Base-by-base conservation (phyloP, 441 rosid genomes). In the Eutrema salsugineum region DNA sequence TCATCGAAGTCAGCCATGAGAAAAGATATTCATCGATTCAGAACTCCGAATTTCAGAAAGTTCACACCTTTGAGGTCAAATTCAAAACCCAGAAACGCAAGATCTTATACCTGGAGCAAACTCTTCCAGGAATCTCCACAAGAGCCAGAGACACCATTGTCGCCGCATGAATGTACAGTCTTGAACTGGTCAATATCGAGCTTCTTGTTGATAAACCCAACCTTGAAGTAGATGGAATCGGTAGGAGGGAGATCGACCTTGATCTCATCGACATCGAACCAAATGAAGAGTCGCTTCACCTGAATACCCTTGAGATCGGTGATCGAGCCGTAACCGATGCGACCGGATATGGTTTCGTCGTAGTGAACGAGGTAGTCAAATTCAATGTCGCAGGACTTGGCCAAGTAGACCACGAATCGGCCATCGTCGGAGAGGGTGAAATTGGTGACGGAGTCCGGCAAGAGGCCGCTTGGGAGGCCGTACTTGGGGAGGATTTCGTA, bases 191-290 rank as follows among this genome's bases (percentile, higher is more conserved):
- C 88, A 30, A 84, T 27, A 43, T 83, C 88, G 15, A 94, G 99
- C 81, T 87, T 87, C 88, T 90, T 92, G 63, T 90, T 90, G 74
- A 94, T 82, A 50, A 92, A 44, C 12, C 99, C 99, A 30, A 94
- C 98, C 70, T 82, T 90, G 77, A 94, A 94, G 79, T 94, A 90
- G 71, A 94, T 94, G 1, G 87, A 86, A 68, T 83, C 87, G 4
- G 88, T 72, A 4, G 99, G 97, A 1, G 98, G 99, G 30, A 94
- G 82, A 83, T 94, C 98, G 15, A 92, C 98, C 73, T 79, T 90
- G 85, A 94, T 92, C 75, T 86, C 88, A 69, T 88, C 94, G 5
- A 94, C 96, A 72, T 79, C 85, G 27, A 94, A 75, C 99, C 98
- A 94, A 3, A 94, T 20, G 38, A 91, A 83, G 84, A 92, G 64